These are phyloP conservation scores for Cryomyces minteri DNA, from an alignment of 495 filamentous ascomycete genomes.

Conservation along the genomic window DNA sequence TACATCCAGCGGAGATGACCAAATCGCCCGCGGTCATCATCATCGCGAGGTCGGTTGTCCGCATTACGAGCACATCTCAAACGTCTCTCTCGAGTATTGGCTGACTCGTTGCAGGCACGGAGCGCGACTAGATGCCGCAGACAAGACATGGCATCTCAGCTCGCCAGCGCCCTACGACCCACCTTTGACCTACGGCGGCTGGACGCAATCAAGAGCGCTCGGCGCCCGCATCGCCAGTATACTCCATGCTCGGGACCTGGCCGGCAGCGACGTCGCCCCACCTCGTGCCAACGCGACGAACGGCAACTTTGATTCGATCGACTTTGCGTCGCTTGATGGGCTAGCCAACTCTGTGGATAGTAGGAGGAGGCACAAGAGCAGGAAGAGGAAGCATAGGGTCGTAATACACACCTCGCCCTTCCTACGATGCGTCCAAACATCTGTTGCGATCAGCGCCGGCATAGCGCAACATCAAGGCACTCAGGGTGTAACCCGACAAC, in stretches of 20 bases:
- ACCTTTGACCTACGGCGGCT: conserved; percentile 86
- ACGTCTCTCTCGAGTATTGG: not conserved
- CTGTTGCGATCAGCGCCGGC: conserved; percentile 74
- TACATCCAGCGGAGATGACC: conserved; percentile 22
- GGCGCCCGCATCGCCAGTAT: conserved; percentile 65
- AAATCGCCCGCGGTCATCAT: conserved; percentile 51
- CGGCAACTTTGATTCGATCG: not conserved
- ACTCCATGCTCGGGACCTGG: conserved; percentile 30
- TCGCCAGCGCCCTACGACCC: conserved; percentile 92
- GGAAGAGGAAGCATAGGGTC: conserved; percentile 48
- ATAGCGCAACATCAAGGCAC: conserved; percentile 42
- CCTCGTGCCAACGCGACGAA: conserved; percentile 5
- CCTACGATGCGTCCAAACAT: conserved; percentile 82
- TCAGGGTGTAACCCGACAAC: not conserved
- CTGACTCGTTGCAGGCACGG: conserved; percentile 48
- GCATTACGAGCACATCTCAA: not conserved
- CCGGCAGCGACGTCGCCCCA: not conserved
- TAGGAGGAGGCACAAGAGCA: conserved; percentile 5
- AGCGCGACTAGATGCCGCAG: conserved; percentile 77
- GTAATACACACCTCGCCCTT: conserved; percentile 87
- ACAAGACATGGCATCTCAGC: conserved; percentile 89
- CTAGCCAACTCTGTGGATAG: not conserved
- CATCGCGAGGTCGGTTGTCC: conserved; percentile 52
- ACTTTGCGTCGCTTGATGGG: conserved; percentile 1
- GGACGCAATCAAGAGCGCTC: conserved; percentile 64